Evolutionary conservation across 2,329 filamentous ascomycete genomes (phyloP), one percentile per base, ranked within the genome.

Genomic region (Dactylellina sp.): DNA sequence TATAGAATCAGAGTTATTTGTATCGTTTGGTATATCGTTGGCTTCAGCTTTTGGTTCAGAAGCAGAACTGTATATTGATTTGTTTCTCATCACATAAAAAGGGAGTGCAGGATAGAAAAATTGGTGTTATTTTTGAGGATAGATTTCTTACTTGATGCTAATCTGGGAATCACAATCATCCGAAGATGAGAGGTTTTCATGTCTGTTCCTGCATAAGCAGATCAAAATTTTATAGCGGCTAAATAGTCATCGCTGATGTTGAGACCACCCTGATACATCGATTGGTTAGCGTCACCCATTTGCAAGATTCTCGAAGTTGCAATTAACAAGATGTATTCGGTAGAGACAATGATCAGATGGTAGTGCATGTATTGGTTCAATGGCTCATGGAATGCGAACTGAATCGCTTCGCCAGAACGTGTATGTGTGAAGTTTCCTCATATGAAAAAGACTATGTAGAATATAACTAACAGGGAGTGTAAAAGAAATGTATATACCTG

Each of bases 21-120:
- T 75, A 75, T 75, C 71, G 62, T 75, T 75, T 75, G 71, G 71
- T 75, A 62, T 68, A 63, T 70, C 59, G 56, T 63, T 70, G 71
- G 63, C 63, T 75, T 70, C 62, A 70, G 63, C 63, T 75, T 75
- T 57, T 75, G 71, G 71, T 75, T 75, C 71, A 75, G 71, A 75
- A 75, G 71, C 71, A 75, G 71, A 75, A 75, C 71, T 75, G 71
- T 39, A 42, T 68, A 70, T 56, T 63, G 64, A 75, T 63, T 22
- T 68, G 28, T 47, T 75, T 75, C 61, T 75, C 71, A 75, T 75
- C 71, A 75, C 64, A 63, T 18, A 46, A 59, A 44, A 22, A 22
- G n/a, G n/a, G 24, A 52, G 32, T n/a, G 40, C 12, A 46, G n/a
- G 46, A 44, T 12, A 42, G 42, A 4, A n/a, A 25, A 42, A 25